Percentiles rank a stretch among this genome's conserved stretches.
Evolutionary conservation across 345 rosid species (phyloP).

Genomic region (Cochlearia excelsa): DNA sequence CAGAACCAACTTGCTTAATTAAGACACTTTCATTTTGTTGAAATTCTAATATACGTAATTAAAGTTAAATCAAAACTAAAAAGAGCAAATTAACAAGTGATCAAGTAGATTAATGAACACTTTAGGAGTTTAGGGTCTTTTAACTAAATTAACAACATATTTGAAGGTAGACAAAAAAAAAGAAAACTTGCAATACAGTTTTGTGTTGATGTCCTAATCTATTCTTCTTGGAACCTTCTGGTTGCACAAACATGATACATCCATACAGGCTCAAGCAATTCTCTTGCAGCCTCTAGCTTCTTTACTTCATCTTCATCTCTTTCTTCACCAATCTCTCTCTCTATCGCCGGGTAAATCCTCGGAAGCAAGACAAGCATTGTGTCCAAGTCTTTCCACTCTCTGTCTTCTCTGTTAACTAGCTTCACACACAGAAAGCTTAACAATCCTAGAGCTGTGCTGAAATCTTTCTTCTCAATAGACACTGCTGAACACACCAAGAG

Average conservation of each 20-base stretch:
- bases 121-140: no score
- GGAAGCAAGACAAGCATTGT: conserved; percentile 62
- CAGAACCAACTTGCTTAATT: conserved; percentile 17
- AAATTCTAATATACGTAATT: conserved; percentile 10
- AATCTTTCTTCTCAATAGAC: conserved; percentile 63
- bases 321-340: conserved; percentile 55
- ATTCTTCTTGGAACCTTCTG: conserved; percentile 41
- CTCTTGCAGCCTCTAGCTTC: conserved; percentile 44
- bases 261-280: conserved; percentile 84
- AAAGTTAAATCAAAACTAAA: neutral
- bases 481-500: conserved; percentile 47
- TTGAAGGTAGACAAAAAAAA: no score
- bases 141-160: no score
- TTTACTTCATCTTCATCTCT: conserved; percentile 39
- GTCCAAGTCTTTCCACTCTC: conserved; percentile 66
- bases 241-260: conserved; percentile 76
- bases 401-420: conserved; percentile 55
- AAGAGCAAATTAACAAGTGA: no score
- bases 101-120: no score
- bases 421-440: conserved; percentile 54
- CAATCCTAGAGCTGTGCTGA: conserved; percentile 53
- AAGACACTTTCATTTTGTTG: conserved; percentile 13
- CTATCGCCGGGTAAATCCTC: conserved; percentile 57
- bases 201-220: no score
- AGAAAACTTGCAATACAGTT: no score